Percentiles rank a stretch among this genome's conserved stretches.
These are phyloP conservation scores for Cubamyces lactineus DNA, from an alignment of 768 basidiomycete genomes.

Conservation along the genomic window DNA sequence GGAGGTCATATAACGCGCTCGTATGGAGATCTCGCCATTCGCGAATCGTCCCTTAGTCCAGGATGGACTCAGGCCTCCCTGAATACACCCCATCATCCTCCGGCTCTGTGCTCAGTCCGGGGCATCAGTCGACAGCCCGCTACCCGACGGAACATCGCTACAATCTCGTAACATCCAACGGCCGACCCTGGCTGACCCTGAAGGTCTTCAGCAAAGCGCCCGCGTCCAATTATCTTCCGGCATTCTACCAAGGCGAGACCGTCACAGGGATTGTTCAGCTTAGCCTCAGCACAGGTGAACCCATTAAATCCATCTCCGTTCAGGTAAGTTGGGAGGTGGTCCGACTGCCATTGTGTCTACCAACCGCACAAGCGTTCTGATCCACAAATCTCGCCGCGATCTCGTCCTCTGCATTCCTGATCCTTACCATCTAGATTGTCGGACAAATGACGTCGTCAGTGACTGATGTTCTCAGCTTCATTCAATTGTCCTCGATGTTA, in stretches of 20 bases:
- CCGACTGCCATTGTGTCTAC: background rate
- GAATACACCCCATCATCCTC: too few species aligned
- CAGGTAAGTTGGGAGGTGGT: conserved; percentile 9
- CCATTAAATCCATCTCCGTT: conserved; percentile 20
- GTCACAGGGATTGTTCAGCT: conserved; percentile 14
- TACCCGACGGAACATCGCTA: conserved; percentile 9
- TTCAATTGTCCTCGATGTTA: conserved; percentile 13
- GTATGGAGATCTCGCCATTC: too few species aligned
- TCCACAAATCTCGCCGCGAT: background rate
- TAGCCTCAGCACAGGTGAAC: conserved; percentile 13
- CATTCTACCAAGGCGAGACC: conserved; percentile 16
- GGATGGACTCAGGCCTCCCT: too few species aligned
- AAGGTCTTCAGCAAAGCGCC: conserved; percentile 17
- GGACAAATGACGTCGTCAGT: conserved; percentile 23
- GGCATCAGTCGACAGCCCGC: background rate
- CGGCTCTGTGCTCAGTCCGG: too few species aligned
- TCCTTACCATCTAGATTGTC: background rate
- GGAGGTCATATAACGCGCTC: too few species aligned
- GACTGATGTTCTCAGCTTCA: conserved; percentile 18
- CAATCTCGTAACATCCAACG: conserved; percentile 12
- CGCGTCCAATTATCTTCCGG: conserved; percentile 2
- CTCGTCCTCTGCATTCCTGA: too few species aligned
- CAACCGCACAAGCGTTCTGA: background rate
- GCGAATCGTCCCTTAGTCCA: too few species aligned
- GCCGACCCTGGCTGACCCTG: conserved; percentile 17